These are phyloP conservation scores for Candida morakotiae DNA, from an alignment of 805 yeast species.

Conservation along the genomic window DNA sequence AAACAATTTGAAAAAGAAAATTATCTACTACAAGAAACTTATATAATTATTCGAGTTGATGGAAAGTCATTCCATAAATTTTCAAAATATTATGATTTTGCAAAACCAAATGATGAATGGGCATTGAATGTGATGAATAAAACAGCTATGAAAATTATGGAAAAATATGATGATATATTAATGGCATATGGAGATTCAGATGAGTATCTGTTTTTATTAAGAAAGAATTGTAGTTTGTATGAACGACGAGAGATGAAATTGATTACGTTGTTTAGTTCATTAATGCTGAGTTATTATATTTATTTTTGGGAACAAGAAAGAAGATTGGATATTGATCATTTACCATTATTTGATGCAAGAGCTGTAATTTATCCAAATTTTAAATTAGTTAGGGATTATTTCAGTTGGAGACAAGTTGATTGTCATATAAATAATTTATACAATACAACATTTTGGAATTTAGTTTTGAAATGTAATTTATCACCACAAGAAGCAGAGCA, in stretches of 20 bases:
- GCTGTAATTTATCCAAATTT: constrained; percentile 79
- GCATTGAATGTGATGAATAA: constrained; percentile 81
- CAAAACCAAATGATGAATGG: constrained; percentile 79
- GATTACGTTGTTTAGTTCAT: constrained; percentile 74
- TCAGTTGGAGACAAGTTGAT: constrained; percentile 94
- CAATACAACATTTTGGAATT: constrained; percentile 88
- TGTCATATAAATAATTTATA: constrained; percentile 93
- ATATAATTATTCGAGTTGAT: constrained; percentile 81
- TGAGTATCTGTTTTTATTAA: constrained; percentile 81
- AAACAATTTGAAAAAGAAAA: constrained; percentile 73
- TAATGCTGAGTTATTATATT: constrained; percentile 74
- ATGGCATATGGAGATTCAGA: constrained; percentile 94
- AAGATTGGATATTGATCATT: constrained; percentile 40
- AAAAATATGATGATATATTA: constrained; percentile 64
- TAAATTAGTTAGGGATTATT: constrained; percentile 66
- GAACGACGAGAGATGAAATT: constrained; percentile 83
- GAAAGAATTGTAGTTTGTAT: constrained; percentile 60
- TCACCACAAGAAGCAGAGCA: constrained; percentile 80
- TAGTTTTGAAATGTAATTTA: constrained; percentile 56
- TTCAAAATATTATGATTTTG: constrained; percentile 66
- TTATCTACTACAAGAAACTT: constrained; percentile 70
- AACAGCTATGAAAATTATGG: constrained; percentile 66
- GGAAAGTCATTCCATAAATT: constrained; percentile 93
- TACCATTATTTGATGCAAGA: constrained; percentile 90
- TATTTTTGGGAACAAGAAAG: constrained; percentile 61